Conservation (phyloP, 257 asterid species). For the Scutellaria galericulata region DNA sequence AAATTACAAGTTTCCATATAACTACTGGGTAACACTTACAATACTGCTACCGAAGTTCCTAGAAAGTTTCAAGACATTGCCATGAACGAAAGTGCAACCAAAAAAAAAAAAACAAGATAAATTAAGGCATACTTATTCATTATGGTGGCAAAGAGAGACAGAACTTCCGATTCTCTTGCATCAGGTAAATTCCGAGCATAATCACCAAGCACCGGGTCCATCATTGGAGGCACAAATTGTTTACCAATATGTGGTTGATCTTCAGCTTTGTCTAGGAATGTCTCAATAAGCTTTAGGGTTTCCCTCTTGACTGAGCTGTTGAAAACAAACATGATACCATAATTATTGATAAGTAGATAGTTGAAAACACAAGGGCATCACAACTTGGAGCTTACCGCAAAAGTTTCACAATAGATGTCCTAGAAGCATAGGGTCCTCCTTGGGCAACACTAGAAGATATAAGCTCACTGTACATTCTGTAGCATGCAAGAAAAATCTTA, state of each 20-base stretch:
- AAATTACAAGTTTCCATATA: neutral
- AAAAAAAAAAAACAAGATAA: conserved; percentile 2
- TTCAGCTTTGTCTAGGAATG: conserved; percentile 96
- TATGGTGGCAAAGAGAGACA: conserved; percentile 94
- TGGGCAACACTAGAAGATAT: conserved; percentile 89
- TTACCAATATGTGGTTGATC: conserved; percentile 88
- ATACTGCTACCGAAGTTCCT: neutral
- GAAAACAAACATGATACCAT: conserved; percentile 12
- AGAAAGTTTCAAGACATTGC: conserved; percentile 11
- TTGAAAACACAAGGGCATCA: conserved; percentile 7
- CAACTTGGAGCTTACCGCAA: conserved; percentile 62
- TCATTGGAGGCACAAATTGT: conserved; percentile 97
- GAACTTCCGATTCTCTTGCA: conserved; percentile 99
- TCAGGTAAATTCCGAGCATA: conserved; percentile 96
- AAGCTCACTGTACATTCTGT: conserved; percentile 98
- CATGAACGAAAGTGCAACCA: neutral
- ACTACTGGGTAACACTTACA: neutral
- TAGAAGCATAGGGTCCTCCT: conserved; percentile 97
- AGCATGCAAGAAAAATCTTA: conserved; percentile 38
- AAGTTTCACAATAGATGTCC: conserved; percentile 88
- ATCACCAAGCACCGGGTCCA: conserved; percentile 97
- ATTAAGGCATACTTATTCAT: conserved; percentile 79
- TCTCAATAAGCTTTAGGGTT: conserved; percentile 91
- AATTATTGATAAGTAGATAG: conserved; percentile 8
- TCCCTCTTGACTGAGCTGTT: conserved; percentile 98